These are phyloP conservation scores for Pigoraptor vietnamica DNA, from an alignment of 78 protist genomes.

Conservation along the genomic window DNA sequence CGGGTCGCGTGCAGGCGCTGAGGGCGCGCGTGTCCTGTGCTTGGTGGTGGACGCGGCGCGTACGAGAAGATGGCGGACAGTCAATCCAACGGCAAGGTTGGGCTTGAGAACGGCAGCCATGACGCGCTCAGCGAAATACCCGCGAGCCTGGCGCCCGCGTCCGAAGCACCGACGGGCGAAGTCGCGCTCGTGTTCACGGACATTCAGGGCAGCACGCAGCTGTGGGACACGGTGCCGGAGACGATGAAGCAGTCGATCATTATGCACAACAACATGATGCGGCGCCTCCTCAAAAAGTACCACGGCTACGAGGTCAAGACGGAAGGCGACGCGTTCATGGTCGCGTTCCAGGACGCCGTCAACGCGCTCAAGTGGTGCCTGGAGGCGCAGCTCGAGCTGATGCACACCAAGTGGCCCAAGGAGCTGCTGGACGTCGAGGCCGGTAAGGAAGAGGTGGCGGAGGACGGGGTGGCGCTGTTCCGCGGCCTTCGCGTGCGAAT, in stretches of 20 bases:
- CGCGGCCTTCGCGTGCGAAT: slow-evolving; percentile 60
- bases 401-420: slow-evolving; percentile 49
- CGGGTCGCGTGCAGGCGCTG: neutral
- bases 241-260: neutral
- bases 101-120: neutral
- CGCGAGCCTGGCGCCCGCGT: neutral
- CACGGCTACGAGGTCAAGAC: slow-evolving; percentile 46
- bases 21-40: neutral
- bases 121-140: neutral
- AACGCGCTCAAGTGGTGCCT: slow-evolving; percentile 19
- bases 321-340: slow-evolving; percentile 67
- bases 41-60: neutral
- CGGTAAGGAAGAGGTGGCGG: neutral
- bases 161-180: slow-evolving; percentile 5
- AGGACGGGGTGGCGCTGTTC: slow-evolving; percentile 1
- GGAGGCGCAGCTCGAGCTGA: slow-evolving; percentile 20
- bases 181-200: slow-evolving; percentile 33
- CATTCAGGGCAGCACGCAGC: slow-evolving; percentile 10
- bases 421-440: slow-evolving; percentile 12
- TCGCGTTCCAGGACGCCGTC: slow-evolving; percentile 35
- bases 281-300: neutral
- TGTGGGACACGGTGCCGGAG: slow-evolving; percentile 4
- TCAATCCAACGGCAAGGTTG: neutral
- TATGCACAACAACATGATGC: slow-evolving; percentile 8
- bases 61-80: too few relatives aligned